Evolutionary conservation across 345 rosid genomes (phyloP), one percentile per base, ranked within the genome.

Genomic region (Citrus trifoliata): DNA sequence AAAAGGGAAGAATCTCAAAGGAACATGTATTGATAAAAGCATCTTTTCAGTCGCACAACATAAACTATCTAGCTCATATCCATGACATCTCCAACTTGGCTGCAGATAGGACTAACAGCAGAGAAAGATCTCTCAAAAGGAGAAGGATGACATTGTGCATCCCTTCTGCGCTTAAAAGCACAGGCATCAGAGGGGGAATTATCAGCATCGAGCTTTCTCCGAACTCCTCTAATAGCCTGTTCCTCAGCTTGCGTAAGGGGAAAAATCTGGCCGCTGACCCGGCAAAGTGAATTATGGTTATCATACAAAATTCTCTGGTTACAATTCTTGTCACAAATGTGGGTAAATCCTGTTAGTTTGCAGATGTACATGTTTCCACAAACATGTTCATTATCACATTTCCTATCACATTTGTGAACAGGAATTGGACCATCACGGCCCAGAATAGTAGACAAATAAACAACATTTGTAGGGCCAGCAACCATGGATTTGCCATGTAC

Each of bases 281-380:
- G 94, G 92, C 99, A 96, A 75, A 96, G 76, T 66, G 97, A 96
- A 84, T 85, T 91, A 80, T 94, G 97, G 79, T 96, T 96, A 87
- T 96, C 99, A 82, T 94, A 96, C 87, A 96, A 82, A 83, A 96
- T 96, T 85, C 98, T 66, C 97, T 94, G 99, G 89, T 96, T 82
- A 88, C 99, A 96, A 81, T 96, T 94, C 95, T 94, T 94, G 97
- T 96, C 99, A 82, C 99, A 96, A 85, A 96, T 93, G 87, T 96
- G 98, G 72, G 97, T 92, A 58, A 93, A 83, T 22, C 94, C 97
- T 32, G 98, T 96, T 86, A 94, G 87, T 87, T 91, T 94, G 92
- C 99, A 93, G 82, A 87, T 92, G 81, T 88, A 93, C 94, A 96
- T 91, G 86, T 96, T 96, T 78, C 97, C 99, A 74, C 92, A 89